Percentiles rank a stretch among this genome's conserved stretches.
Conservation (phyloP, 331 rosid genomes). For the Quercus tomentella region DNA sequence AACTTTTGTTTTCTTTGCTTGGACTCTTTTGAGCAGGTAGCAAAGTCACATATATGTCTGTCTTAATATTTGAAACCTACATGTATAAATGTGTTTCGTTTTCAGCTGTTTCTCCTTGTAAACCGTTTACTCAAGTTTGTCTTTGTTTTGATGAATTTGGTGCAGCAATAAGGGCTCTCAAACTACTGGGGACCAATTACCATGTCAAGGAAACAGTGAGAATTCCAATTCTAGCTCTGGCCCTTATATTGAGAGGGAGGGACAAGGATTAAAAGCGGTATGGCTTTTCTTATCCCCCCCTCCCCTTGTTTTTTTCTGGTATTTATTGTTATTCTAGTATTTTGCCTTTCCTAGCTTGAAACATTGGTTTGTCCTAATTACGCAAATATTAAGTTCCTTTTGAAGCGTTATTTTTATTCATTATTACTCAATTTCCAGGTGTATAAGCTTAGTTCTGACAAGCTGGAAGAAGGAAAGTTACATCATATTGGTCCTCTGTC, state of each 20-base stretch:
- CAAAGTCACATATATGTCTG: neutral
- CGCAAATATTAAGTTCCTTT: neutral
- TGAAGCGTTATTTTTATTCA: constrained; percentile 4
- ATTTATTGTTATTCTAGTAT: neutral
- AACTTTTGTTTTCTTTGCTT: neutral
- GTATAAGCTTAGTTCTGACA: constrained; percentile 26
- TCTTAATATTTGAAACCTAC: neutral
- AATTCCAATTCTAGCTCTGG: constrained; percentile 18
- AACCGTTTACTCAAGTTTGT: neutral
- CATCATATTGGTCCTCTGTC: constrained; percentile 30
- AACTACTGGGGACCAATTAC: neutral
- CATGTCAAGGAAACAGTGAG: neutral
- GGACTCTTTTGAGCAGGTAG: neutral
- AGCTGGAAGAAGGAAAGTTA: constrained; percentile 22
- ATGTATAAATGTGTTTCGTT: neutral
- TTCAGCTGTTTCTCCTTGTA: neutral
- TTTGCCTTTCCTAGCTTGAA: neutral
- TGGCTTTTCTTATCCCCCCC: neutral
- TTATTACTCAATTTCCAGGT: constrained; percentile 32
- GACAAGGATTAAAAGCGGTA: constrained; percentile 10
- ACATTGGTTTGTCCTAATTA: neutral
- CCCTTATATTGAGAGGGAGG: constrained; percentile 8
- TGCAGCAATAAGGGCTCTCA: constrained; percentile 10
- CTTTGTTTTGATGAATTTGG: constrained; percentile 11
- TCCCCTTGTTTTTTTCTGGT: neutral